Conservation (phyloP, 176 grass and related monocot genomes). For the Cenchrus fungigraminus region DNA sequence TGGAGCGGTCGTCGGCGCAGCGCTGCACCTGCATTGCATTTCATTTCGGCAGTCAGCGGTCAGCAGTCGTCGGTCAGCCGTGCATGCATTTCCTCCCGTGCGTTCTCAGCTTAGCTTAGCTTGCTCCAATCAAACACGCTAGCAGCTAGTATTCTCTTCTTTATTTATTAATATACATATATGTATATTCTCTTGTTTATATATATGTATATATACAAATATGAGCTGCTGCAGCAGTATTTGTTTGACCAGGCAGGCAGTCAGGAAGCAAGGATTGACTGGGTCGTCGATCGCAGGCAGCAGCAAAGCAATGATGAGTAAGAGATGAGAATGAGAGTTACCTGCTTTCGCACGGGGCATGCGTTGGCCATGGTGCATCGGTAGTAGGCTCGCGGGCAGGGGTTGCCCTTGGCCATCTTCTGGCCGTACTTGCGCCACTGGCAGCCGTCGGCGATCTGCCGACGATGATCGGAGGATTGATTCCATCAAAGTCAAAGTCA, state of each 20-base stretch:
- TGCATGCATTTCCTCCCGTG: too few relatives aligned
- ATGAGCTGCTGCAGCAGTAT: not conserved
- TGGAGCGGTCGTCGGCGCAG: constrained; percentile 82
- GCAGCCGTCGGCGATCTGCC: constrained; percentile 90
- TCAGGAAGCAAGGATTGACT: not conserved
- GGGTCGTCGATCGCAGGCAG: not conserved
- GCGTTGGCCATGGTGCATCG: constrained; percentile 93
- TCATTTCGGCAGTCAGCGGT: not conserved
- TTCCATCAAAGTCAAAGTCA: too few relatives aligned
- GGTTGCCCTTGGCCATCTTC: constrained; percentile 99
- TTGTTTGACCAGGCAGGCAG: constrained; percentile 15
- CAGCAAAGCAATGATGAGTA: too few relatives aligned
- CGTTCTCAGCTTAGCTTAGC: too few relatives aligned
- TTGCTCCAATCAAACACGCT: not conserved
- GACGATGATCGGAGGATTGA: too few relatives aligned
- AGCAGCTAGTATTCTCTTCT: too few relatives aligned
- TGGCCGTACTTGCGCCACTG: constrained; percentile 99
- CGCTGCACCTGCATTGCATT: constrained; percentile 68
- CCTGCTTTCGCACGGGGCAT: constrained; percentile 96
- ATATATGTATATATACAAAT: not conserved
- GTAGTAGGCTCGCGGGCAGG: constrained; percentile 96
- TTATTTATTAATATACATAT: too few relatives aligned
- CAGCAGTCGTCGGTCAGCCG: not conserved
- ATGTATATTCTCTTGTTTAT: not conserved
- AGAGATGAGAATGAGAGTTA: not conserved